Percentiles rank a stretch among this genome's conserved stretches.
These are phyloP conservation scores for Pseudohalonectria lignicola DNA, from an alignment of 2,329 filamentous ascomycete genomes.

Conservation along the genomic window DNA sequence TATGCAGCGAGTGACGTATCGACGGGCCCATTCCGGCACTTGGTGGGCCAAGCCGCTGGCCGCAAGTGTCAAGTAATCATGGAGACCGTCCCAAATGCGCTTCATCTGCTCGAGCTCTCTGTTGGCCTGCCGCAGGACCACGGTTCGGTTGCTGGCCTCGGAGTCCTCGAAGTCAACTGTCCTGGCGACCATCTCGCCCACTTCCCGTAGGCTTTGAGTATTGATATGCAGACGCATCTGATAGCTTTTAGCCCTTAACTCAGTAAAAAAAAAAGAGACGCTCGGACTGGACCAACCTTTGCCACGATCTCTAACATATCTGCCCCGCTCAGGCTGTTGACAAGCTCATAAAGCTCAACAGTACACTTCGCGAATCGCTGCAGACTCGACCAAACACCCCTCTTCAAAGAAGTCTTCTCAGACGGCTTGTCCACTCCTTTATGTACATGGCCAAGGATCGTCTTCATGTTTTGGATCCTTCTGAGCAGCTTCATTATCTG, in stretches of 20 bases:
- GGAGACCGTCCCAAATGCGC: constrained; percentile 65
- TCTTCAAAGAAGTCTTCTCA: constrained; percentile 40
- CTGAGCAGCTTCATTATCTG: constrained; percentile 51
- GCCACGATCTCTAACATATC: constrained; percentile 38
- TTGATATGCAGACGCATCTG: constrained; percentile 50
- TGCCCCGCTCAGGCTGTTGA: constrained; percentile 45
- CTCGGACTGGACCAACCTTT: constrained; percentile 41
- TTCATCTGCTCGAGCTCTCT: constrained; percentile 68
- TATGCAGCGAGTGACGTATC: constrained; percentile 60
- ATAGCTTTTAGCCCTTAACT: too few relatives aligned
- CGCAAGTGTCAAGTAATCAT: constrained; percentile 60
- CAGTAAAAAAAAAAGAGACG: too few relatives aligned
- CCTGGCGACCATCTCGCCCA: constrained; percentile 60
- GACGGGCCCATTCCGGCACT: constrained; percentile 47
- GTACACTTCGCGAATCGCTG: constrained; percentile 59
- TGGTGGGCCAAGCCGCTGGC: constrained; percentile 48
- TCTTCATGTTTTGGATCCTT: constrained; percentile 65
- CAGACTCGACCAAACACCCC: constrained; percentile 64
- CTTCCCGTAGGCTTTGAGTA: too few relatives aligned
- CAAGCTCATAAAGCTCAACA: constrained; percentile 55
- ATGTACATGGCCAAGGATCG: constrained; percentile 56
- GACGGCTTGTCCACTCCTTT: constrained; percentile 59
- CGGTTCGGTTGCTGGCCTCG: constrained; percentile 56
- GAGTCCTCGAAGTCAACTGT: constrained; percentile 75
- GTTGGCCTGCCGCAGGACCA: constrained; percentile 64